These are phyloP conservation scores for Yamadazyma paraphyllophila DNA, from an alignment of 805 yeast genomes.

Conservation along the genomic window DNA sequence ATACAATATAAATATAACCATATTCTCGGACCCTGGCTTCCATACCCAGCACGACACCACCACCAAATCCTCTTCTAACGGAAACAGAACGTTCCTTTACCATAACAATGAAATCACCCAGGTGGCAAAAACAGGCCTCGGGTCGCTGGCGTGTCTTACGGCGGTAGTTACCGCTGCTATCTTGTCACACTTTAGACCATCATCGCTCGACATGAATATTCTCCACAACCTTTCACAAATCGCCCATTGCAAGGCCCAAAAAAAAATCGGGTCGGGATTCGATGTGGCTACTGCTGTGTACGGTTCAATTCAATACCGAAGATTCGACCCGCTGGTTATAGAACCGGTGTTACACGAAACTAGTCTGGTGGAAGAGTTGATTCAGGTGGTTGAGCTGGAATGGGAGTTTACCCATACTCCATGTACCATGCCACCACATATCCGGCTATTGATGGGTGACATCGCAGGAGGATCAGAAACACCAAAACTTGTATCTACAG, in stretches of 20 bases:
- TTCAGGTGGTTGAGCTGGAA: slow-evolving; percentile 38
- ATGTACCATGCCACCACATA: slow-evolving; percentile 64
- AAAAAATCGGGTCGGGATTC: slow-evolving; percentile 94
- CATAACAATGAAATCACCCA: slow-evolving; percentile 60
- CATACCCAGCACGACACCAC: slow-evolving; percentile 67
- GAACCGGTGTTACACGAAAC: slow-evolving; percentile 26
- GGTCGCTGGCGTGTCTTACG: slow-evolving; percentile 93
- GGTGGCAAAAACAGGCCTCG: slow-evolving; percentile 92
- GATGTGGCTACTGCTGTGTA: slow-evolving; percentile 95
- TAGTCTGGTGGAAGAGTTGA: slow-evolving; percentile 19
- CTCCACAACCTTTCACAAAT: slow-evolving; percentile 85
- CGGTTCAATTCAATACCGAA: slow-evolving; percentile 79
- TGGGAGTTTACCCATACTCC: slow-evolving; percentile 63
- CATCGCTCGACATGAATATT: slow-evolving; percentile 14
- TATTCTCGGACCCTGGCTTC: slow-evolving; percentile 84
- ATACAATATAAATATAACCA: slow-evolving; percentile 47
- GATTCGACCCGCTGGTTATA: slow-evolving; percentile 64
- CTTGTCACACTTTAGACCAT: slow-evolving; percentile 41
- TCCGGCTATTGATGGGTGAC: slow-evolving; percentile 87
- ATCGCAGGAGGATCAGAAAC: slow-evolving; percentile 91
- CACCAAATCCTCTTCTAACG: slow-evolving; percentile 32
- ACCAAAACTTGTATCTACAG: slow-evolving; percentile 80
- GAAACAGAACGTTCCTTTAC: slow-evolving; percentile 48
- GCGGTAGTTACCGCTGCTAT: slow-evolving; percentile 75
- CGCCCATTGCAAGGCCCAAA: slow-evolving; percentile 92